Base-by-base conservation (phyloP, 1,284 basidiomycete genomes). In the Butyriboletus appendiculatus region DNA sequence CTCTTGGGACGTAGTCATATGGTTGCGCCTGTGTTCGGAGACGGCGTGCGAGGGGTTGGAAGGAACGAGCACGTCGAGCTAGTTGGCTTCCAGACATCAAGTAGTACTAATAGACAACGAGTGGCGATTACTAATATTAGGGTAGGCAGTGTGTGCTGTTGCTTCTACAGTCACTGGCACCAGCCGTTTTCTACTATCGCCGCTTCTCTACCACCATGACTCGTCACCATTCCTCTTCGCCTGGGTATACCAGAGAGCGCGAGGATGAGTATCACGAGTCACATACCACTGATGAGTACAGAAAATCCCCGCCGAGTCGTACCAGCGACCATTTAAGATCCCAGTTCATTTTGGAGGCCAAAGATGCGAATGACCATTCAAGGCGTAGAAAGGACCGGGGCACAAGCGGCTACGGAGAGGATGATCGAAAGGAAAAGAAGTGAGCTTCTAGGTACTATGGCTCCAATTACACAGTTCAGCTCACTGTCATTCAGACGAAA, bases 401-500 rank as follows among this genome's bases (percentile, higher is more conserved):
- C 52, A 63, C 71, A 26, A 79, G 76, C 53, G 68, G 66, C 14
- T 69, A 73, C 53, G 65, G 60, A 62, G 79, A 75, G 45, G 68
- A 66, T 24, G 72, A 73, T 39, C 71, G 65, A 59, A 84, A 76
- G 65, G 80, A 81, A 26, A 90, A 85, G 67, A 90, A 83, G 90
- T 89, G 62, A 53, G 81, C 71, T 18, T 48, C 20, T 20, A 11
- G 44, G 16, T 41, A n/a, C 43, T 28, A 46, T 45, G 18, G n/a
- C 28, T 46, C 48, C 44, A 46, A 49, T 14, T 32, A 20, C 32
- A 38, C 45, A 3, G 14, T 26, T 47, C 35, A 33, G 26, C 63
- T 58, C 58, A 60, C 34, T 54, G 54, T 48, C 54, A 56, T 58
- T 52, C 62, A 90, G 90, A 71, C 80, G 88, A 64, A 89, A 91